Evolutionary conservation across 1,284 basidiomycete species (phyloP).

Genomic region (Marasmius oreades): DNA sequence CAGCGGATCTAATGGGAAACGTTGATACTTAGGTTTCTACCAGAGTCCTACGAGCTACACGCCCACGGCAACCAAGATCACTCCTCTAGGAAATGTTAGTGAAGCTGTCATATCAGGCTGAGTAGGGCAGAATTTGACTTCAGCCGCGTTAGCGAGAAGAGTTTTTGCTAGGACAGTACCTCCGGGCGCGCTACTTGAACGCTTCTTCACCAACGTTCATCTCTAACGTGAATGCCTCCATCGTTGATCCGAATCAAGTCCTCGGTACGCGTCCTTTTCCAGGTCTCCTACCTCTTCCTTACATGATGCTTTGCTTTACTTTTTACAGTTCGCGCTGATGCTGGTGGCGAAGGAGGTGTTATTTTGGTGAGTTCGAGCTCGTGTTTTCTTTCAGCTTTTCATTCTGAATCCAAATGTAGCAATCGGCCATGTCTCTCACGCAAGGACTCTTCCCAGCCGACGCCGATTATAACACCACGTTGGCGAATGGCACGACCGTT

Average conservation of each 20-base stretch:
- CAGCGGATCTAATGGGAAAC: conserved; percentile 3
- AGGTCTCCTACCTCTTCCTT: not conserved
- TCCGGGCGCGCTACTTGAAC: conserved; percentile 64
- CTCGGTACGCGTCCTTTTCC: conserved; percentile 3
- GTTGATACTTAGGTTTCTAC: conserved; percentile 43
- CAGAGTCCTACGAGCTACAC: conserved; percentile 66
- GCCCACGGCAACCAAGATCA: conserved; percentile 63
- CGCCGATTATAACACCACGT: conserved; percentile 45
- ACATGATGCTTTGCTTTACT: conserved; percentile 17
- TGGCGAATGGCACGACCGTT: conserved; percentile 74
- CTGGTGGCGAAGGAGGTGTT: conserved; percentile 72
- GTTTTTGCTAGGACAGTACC: conserved; percentile 59
- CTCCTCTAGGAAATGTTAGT: conserved; percentile 71
- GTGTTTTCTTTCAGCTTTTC: not conserved
- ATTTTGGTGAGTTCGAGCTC: conserved; percentile 45
- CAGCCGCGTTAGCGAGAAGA: conserved; percentile 49
- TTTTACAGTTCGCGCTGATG: conserved; percentile 60
- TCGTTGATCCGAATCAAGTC: conserved; percentile 50
- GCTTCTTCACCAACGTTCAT: conserved; percentile 55
- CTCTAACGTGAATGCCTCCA: conserved; percentile 47
- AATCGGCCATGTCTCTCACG: conserved; percentile 62
- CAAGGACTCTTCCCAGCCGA: conserved; percentile 71
- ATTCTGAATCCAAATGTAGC: conserved; percentile 11
- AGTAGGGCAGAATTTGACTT: conserved; percentile 5
- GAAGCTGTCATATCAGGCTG: not conserved